Percentiles rank a stretch among this genome's conserved stretches.
phyloP scores from a whole-genome alignment of 2,329 filamentous ascomycete species.

The Beauveria bassiana region DNA sequence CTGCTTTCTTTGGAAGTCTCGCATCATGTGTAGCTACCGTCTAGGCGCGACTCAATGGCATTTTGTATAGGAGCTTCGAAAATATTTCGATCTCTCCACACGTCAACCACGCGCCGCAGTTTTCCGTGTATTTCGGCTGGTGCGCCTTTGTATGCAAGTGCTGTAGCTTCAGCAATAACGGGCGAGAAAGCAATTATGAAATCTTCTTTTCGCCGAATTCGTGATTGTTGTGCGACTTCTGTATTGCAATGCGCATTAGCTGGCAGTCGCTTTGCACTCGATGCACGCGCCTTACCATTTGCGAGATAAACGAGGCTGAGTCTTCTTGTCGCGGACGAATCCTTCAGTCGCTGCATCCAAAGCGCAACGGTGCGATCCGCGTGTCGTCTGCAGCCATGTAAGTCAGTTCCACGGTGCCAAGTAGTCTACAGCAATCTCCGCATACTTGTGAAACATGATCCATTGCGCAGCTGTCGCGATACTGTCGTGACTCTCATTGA shows the following conservation, averaged over 20 bases:
- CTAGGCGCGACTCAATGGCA: constrained; percentile 70
- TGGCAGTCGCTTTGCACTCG: neutral
- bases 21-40: constrained; percentile 48
- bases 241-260: constrained; percentile 11
- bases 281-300: constrained; percentile 57
- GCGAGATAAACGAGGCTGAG: constrained; percentile 90
- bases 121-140: constrained; percentile 81
- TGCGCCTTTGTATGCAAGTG: constrained; percentile 84
- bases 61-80: constrained; percentile 76
- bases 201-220: constrained; percentile 84
- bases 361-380: constrained; percentile 86
- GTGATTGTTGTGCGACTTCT: constrained; percentile 97
- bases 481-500: constrained; percentile 96
- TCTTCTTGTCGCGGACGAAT: constrained; percentile 77
- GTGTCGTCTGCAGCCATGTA: constrained; percentile 57
- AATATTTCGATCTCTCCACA: constrained; percentile 82
- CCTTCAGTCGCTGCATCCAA: constrained; percentile 84
- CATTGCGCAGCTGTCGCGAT: constrained; percentile 96
- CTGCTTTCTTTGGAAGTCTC: neutral
- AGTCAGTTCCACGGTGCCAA: constrained; percentile 10
- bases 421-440: constrained; percentile 12
- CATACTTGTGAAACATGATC: constrained; percentile 97
- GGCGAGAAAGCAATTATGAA: constrained; percentile 89
- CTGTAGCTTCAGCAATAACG: constrained; percentile 82
- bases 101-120: constrained; percentile 80